Evolutionary conservation across 1,284 basidiomycete genomes (phyloP).

Genomic region (Cutaneotrichosporon cutaneum): DNA sequence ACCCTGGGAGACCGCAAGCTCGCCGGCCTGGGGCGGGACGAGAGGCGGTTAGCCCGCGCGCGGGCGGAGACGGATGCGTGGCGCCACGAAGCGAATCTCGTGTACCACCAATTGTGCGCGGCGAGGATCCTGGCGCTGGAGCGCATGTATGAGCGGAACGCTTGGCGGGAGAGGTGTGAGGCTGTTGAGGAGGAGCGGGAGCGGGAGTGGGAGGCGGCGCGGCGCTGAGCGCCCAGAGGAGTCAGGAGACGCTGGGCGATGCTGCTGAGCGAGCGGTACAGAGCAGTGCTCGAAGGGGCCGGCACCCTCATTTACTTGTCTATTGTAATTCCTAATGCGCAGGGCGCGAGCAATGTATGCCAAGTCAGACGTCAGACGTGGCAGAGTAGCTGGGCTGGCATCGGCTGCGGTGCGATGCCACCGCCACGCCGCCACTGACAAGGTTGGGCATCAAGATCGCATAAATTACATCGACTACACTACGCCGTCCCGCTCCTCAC

Average conservation of each 20-base stretch:
- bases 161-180: slow-evolving; percentile 6
- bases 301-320: too few species aligned
- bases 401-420: too few species aligned
- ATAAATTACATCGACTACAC: neutral
- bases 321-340: neutral
- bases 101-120: slow-evolving; percentile 6
- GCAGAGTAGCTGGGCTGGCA: too few species aligned
- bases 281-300: neutral
- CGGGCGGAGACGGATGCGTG: slow-evolving; percentile 3
- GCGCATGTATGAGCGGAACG: slow-evolving; percentile 8
- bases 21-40: too few species aligned
- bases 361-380: neutral
- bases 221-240: too few species aligned
- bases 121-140: slow-evolving; percentile 3
- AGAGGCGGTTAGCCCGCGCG: neutral
- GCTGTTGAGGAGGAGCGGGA: slow-evolving; percentile 1
- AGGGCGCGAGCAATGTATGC: neutral
- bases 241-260: too few species aligned
- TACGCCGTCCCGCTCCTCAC: slow-evolving; percentile 1
- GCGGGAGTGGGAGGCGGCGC: neutral
- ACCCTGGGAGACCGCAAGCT: neutral
- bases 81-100: slow-evolving; percentile 7
- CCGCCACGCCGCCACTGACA: too few species aligned
- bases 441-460: too few species aligned
- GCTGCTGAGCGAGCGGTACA: neutral